phyloP scores from a whole-genome alignment of 2,329 filamentous ascomycete species.

The Ramichloridium luteum region DNA sequence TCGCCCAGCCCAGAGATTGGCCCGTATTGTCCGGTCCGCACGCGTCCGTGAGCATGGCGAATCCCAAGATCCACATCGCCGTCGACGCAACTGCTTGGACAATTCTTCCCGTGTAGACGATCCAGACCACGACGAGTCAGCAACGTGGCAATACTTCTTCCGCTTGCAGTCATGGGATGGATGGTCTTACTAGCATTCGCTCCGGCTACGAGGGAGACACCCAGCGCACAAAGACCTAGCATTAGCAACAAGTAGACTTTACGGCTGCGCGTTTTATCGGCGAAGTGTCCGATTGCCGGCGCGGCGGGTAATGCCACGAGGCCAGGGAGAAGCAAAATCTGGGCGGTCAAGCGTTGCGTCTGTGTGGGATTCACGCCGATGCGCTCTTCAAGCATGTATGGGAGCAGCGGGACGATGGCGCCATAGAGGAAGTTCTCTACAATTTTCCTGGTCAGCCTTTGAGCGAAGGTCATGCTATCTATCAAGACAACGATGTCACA shows the following conservation, averaged over 20 bases:
- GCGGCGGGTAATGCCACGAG: too few species aligned
- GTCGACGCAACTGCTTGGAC: slow-evolving; percentile 10
- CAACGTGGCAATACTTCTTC: too few species aligned
- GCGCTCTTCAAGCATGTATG: slow-evolving; percentile 12
- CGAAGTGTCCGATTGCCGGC: slow-evolving; percentile 11
- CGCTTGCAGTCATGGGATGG: too few species aligned
- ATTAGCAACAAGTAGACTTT: too few species aligned
- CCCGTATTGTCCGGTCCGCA: slow-evolving; percentile 8
- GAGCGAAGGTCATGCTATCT: not conserved
- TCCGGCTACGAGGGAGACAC: too few species aligned
- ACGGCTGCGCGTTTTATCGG: slow-evolving; percentile 8
- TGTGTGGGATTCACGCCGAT: slow-evolving; percentile 6
- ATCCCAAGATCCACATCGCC: slow-evolving; percentile 11
- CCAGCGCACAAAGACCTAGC: too few species aligned
- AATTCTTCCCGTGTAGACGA: slow-evolving; percentile 9
- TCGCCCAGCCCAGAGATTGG: slow-evolving; percentile 9
- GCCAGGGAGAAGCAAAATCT: slow-evolving; percentile 10
- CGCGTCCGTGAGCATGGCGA: slow-evolving; percentile 11
- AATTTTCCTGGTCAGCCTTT: slow-evolving; percentile 1
- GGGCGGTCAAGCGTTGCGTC: slow-evolving; percentile 10
- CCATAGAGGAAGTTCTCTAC: slow-evolving; percentile 14
- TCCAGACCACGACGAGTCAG: too few species aligned
- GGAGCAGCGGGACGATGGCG: slow-evolving; percentile 11
- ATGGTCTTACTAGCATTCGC: too few species aligned
- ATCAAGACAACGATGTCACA: not conserved